Evolutionary conservation across 768 basidiomycete genomes (phyloP).

Genomic region (Daedaleopsis sinensis): DNA sequence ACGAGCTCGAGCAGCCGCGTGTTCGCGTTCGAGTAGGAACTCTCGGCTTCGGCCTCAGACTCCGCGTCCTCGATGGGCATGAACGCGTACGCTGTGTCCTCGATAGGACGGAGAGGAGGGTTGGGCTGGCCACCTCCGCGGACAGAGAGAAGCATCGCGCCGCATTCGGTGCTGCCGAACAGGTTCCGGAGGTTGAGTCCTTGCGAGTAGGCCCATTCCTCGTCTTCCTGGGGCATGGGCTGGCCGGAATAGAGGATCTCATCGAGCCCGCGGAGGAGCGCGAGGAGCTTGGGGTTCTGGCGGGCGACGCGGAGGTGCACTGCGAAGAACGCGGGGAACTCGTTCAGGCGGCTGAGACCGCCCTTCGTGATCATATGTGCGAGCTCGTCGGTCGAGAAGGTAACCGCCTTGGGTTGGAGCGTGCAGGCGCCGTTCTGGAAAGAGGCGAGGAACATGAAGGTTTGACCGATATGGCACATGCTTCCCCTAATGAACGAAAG

Average conservation of each 20-base stretch:
- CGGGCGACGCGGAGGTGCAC: constrained; percentile 61
- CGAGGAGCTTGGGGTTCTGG: constrained; percentile 58
- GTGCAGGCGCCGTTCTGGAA: constrained; percentile 71
- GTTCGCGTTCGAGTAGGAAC: constrained; percentile 52
- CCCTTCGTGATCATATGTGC: constrained; percentile 66
- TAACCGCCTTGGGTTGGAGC: constrained; percentile 62
- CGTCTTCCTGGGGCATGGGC: constrained; percentile 62
- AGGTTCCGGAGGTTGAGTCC: constrained; percentile 60
- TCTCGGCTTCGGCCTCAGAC: constrained; percentile 37
- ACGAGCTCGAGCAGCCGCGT: constrained; percentile 63
- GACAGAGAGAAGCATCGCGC: constrained; percentile 62
- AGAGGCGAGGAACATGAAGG: constrained; percentile 69
- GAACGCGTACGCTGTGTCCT: constrained; percentile 35
- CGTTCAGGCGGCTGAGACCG: constrained; percentile 68
- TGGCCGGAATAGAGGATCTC: constrained; percentile 67
- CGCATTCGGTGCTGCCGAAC: constrained; percentile 78
- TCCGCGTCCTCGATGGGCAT: constrained; percentile 44
- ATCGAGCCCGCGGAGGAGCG: constrained; percentile 53
- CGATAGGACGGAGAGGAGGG: constrained; percentile 25
- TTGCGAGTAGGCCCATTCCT: constrained; percentile 64
- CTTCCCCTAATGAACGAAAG: constrained; percentile 56
- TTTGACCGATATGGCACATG: constrained; percentile 77
- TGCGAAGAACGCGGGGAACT: constrained; percentile 66
- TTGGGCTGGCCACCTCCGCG: constrained; percentile 39
- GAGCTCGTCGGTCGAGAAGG: constrained; percentile 66